Evolutionary conservation across 192 early-diverging fungal species (phyloP).

Genomic region (Ambispora gerdemannii): DNA sequence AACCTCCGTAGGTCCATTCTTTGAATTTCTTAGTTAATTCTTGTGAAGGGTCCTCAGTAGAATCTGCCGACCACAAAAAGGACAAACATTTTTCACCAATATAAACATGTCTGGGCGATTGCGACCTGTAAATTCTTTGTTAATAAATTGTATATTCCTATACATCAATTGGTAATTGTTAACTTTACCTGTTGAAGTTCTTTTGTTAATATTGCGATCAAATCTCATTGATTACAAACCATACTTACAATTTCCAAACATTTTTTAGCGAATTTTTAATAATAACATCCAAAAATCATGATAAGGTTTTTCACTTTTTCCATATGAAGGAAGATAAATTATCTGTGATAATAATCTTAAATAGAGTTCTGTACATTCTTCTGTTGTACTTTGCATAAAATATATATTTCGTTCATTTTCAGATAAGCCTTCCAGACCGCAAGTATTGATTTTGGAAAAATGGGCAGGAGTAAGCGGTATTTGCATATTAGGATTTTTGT

Average conservation of each 20-base stretch:
- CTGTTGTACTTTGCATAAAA: background rate
- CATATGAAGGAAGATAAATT: constrained; percentile 17
- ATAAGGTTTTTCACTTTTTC: constrained; percentile 10
- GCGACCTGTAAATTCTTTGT: constrained; percentile 19
- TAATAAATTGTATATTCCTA: constrained; percentile 15
- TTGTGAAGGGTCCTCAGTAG: background rate
- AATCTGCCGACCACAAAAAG: background rate
- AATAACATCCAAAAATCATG: constrained; percentile 11
- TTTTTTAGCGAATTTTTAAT: constrained; percentile 24
- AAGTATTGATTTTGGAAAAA: background rate
- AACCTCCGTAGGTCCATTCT: constrained; percentile 23
- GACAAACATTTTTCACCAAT: constrained; percentile 23
- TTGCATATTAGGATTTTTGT: constrained; percentile 7
- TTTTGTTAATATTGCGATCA: constrained; percentile 23
- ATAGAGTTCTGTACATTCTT: constrained; percentile 11
- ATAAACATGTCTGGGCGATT: constrained; percentile 19
- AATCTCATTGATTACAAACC: constrained; percentile 10
- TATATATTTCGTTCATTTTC: constrained; percentile 20
- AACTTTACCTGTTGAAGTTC: constrained; percentile 18
- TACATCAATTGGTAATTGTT: background rate
- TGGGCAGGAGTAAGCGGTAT: constrained; percentile 13
- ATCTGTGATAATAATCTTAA: background rate
- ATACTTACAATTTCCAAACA: constrained; percentile 17
- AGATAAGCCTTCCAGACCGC: background rate
- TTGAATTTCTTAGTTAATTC: constrained; percentile 23